phyloP scores from a whole-genome alignment of 345 rosid species.

The Jatropha curcas region DNA sequence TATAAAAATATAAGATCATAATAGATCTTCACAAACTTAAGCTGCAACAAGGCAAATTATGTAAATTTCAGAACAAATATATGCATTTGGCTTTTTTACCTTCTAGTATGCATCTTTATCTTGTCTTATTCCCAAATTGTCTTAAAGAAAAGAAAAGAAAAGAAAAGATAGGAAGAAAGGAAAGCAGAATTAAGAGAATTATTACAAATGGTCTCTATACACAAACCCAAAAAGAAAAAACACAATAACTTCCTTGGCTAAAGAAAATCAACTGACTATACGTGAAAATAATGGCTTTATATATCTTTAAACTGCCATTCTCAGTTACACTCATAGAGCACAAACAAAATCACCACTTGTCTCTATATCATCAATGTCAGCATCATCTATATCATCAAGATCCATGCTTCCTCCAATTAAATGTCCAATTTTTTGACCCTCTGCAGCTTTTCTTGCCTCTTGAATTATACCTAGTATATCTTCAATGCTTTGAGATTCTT shows the following conservation, averaged over 20 bases:
- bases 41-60: no score
- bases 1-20: no score
- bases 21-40: no score
- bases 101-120: no score
- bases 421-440: constrained; percentile 7
- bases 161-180: no score
- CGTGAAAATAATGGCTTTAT: background rate
- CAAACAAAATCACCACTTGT: constrained; percentile 84
- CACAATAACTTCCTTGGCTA: background rate
- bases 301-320: background rate
- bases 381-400: constrained; percentile 58
- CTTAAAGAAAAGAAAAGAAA: no score
- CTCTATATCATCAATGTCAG: constrained; percentile 45
- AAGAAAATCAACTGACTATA: background rate
- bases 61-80: no score
- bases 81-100: no score
- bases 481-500: constrained; percentile 25
- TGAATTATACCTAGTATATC: constrained; percentile 16
- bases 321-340: constrained; percentile 39
- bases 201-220: background rate
- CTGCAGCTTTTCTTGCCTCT: constrained; percentile 22
- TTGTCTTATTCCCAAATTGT: background rate
- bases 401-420: constrained; percentile 48
- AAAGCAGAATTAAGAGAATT: background rate
- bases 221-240: background rate